phyloP scores from a whole-genome alignment of 2,329 filamentous ascomycete genomes.

The Cercospora sp. region DNA sequence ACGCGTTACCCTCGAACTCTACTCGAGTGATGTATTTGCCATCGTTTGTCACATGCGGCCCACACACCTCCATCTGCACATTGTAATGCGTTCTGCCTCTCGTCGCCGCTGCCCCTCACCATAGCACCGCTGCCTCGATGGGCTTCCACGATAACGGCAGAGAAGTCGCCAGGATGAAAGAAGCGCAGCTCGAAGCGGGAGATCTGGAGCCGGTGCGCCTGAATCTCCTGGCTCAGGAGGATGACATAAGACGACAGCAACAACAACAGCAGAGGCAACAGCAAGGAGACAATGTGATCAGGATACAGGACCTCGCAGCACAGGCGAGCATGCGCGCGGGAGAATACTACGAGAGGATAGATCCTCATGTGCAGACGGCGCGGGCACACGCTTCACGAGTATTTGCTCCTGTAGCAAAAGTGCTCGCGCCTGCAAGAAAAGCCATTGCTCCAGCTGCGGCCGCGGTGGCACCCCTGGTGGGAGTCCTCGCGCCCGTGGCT shows the following conservation, averaged over 20 bases:
- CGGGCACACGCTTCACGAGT: constrained; percentile 9
- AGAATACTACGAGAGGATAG: constrained; percentile 11
- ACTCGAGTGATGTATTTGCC: background rate
- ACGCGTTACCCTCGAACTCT: constrained; percentile 2
- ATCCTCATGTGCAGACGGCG: constrained; percentile 13
- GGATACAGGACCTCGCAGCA: constrained; percentile 12
- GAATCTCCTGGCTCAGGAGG: constrained; percentile 27
- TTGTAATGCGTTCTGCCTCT: constrained; percentile 1
- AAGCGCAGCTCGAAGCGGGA: constrained; percentile 27
- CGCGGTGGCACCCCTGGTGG: constrained; percentile 16
- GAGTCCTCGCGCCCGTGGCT: constrained; percentile 21
- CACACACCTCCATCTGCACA: background rate
- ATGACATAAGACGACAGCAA: constrained; percentile 21
- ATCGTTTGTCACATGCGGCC: constrained; percentile 7
- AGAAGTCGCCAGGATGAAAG: constrained; percentile 20
- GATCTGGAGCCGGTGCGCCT: constrained; percentile 24
- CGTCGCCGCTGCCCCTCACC: background rate
- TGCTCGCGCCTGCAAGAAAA: constrained; percentile 15
- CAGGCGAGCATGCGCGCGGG: constrained; percentile 11
- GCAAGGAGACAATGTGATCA: constrained; percentile 5
- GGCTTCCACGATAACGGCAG: constrained; percentile 22
- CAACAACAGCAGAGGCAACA: constrained; percentile 13
- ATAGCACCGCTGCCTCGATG: constrained; percentile 5
- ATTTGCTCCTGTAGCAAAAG: constrained; percentile 12
- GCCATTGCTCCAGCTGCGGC: constrained; percentile 20